These are phyloP conservation scores for Penicillium soppii DNA, from an alignment of 495 filamentous ascomycete genomes.

Conservation along the genomic window DNA sequence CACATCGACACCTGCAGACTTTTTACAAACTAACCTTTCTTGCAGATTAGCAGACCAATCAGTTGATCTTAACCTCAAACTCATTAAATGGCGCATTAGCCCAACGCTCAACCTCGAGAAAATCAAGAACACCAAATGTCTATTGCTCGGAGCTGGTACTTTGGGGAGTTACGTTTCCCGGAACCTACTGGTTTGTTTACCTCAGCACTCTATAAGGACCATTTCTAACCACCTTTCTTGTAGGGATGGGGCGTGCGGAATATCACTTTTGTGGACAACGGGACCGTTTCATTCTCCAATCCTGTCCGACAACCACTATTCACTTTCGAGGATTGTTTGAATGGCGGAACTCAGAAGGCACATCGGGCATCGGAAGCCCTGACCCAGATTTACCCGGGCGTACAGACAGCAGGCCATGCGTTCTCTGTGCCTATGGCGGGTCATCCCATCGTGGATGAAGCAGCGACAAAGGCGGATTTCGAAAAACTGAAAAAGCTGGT, in stretches of 20 bases:
- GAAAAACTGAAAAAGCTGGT: constrained; percentile 71
- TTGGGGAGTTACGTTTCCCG: constrained; percentile 90
- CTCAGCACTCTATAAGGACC: not conserved
- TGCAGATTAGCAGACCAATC: constrained; percentile 81
- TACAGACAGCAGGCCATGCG: constrained; percentile 72
- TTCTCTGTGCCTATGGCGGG: constrained; percentile 93
- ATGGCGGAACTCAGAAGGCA: constrained; percentile 84
- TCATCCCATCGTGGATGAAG: constrained; percentile 75
- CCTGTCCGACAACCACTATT: constrained; percentile 94
- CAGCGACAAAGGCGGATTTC: constrained; percentile 67
- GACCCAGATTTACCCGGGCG: constrained; percentile 85
- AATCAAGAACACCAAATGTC: constrained; percentile 87
- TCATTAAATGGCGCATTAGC: constrained; percentile 98
- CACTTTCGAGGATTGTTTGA: constrained; percentile 81
- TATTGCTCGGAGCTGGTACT: constrained; percentile 92
- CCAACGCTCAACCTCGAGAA: constrained; percentile 82
- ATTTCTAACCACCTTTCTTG: not conserved
- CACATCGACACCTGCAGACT: not conserved
- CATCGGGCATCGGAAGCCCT: constrained; percentile 76
- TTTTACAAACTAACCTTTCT: not conserved
- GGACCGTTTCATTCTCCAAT: constrained; percentile 94
- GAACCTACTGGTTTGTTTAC: constrained; percentile 64
- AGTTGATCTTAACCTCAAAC: constrained; percentile 95
- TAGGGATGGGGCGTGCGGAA: constrained; percentile 93
- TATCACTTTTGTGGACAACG: constrained; percentile 95